These are phyloP conservation scores for Hysterium pulicare DNA, from an alignment of 2,329 filamentous ascomycete species.

Conservation along the genomic window DNA sequence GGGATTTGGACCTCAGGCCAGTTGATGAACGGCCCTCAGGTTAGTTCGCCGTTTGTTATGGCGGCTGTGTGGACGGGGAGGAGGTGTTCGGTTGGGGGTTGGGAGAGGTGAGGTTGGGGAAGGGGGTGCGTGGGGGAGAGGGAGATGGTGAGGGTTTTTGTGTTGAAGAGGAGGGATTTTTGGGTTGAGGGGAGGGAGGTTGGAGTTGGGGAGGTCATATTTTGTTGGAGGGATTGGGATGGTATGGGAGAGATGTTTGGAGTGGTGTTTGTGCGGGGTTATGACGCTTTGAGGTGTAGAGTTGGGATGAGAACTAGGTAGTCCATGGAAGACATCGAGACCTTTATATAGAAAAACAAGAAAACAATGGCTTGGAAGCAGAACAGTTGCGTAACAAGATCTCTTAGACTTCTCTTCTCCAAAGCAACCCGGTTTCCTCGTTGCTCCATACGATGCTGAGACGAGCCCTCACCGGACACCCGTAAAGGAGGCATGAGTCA, in stretches of 20 bases:
- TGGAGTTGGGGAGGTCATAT: background rate
- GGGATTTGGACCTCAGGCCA: constrained; percentile 34
- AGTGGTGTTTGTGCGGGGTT: background rate
- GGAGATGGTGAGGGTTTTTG: constrained; percentile 11
- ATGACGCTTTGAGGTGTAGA: too few species aligned
- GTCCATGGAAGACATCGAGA: too few species aligned
- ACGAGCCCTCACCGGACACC: too few species aligned
- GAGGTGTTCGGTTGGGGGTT: constrained; percentile 36
- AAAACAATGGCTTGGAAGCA: too few species aligned
- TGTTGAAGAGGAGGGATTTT: constrained; percentile 19
- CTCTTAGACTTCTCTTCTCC: too few species aligned
- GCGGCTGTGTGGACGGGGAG: constrained; percentile 40
- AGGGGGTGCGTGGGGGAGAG: constrained; percentile 10
- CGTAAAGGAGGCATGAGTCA: too few species aligned
- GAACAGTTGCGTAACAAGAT: too few species aligned
- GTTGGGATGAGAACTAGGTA: too few species aligned
- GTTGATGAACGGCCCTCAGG: constrained; percentile 31
- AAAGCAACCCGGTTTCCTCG: too few species aligned
- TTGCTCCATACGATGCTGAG: too few species aligned
- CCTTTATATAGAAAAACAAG: too few species aligned
- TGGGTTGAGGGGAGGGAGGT: constrained; percentile 12
- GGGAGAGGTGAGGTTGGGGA: constrained; percentile 5
- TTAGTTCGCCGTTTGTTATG: constrained; percentile 44
- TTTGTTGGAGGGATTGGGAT: background rate
- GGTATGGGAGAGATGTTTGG: background rate